Conservation (phyloP, 768 basidiomycete genomes). For the Tylopilus cervinicoccineus region DNA sequence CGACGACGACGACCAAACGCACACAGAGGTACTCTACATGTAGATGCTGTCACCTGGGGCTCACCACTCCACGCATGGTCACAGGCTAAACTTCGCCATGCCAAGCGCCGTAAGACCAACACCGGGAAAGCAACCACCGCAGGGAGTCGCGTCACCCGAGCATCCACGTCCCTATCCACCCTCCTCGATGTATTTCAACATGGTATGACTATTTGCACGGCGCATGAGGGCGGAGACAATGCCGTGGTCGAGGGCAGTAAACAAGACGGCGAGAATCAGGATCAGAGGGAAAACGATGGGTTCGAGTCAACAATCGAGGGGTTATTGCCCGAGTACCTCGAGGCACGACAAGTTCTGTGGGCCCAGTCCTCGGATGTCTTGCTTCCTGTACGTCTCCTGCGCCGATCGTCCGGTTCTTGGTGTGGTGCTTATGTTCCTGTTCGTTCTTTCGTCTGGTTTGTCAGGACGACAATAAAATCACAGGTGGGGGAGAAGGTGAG, state of each 20-base stretch:
- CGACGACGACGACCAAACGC: slow-evolving; percentile 19
- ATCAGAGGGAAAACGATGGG: slow-evolving; percentile 10
- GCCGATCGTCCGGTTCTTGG: accelerated
- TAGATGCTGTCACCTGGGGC: neutral
- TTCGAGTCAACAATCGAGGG: slow-evolving; percentile 35
- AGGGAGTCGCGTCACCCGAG: slow-evolving; percentile 13
- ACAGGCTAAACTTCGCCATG: slow-evolving; percentile 13
- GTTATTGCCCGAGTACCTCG: slow-evolving; percentile 33
- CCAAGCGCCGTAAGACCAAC: slow-evolving; percentile 28
- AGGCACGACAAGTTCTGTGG: slow-evolving; percentile 27
- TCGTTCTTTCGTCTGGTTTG: neutral
- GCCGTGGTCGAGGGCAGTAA: neutral
- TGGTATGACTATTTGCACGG: neutral
- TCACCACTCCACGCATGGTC: neutral
- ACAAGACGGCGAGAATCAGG: neutral
- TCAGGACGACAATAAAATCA: slow-evolving; percentile 10
- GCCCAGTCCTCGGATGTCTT: slow-evolving; percentile 10
- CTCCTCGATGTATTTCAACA: slow-evolving; percentile 19
- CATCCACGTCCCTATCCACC: slow-evolving; percentile 14
- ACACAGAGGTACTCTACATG: slow-evolving; percentile 20
- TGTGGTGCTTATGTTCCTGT: neutral
- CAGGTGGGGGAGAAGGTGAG: neutral
- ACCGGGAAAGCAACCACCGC: slow-evolving; percentile 11
- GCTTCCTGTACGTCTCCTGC: slow-evolving; percentile 13
- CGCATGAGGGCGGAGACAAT: neutral